Percentiles rank a stretch among this genome's conserved stretches.
These are phyloP conservation scores for Ceratocystis eucalypticola DNA, from an alignment of 2,329 filamentous ascomycete species.

Conservation along the genomic window DNA sequence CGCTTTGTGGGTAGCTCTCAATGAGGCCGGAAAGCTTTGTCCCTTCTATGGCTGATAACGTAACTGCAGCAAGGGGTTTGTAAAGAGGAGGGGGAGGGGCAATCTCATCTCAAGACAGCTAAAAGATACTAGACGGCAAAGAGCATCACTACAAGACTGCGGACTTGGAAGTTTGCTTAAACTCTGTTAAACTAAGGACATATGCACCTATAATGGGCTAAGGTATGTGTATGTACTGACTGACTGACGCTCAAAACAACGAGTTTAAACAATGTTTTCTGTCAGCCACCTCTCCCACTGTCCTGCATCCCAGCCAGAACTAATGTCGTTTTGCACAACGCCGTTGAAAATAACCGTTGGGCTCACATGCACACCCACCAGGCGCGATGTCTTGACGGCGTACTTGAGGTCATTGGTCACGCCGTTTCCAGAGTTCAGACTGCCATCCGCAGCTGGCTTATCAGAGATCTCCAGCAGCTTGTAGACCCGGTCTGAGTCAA, in stretches of 20 bases:
- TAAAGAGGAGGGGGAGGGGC: background rate
- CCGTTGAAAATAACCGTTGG: conserved; percentile 85
- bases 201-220: background rate
- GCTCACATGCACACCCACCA: conserved; percentile 77
- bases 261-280: conserved; percentile 21
- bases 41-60: background rate
- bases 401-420: conserved; percentile 79
- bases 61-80: background rate
- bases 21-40: background rate
- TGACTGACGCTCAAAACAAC: background rate
- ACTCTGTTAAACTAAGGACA: background rate
- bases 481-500: conserved; percentile 59
- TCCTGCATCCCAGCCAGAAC: conserved; percentile 60
- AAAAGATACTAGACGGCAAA: background rate
- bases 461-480: conserved; percentile 54
- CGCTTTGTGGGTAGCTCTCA: background rate
- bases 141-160: background rate
- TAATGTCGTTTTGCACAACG: conserved; percentile 64
- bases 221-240: too few relatives aligned
- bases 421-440: conserved; percentile 63
- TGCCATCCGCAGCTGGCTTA: conserved; percentile 51
- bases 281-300: conserved; percentile 80
- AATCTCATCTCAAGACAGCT: background rate
- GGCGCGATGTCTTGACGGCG: conserved; percentile 63
- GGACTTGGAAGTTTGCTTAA: background rate